phyloP scores from a whole-genome alignment of 345 rosid species.

The Moringa oleifera region DNA sequence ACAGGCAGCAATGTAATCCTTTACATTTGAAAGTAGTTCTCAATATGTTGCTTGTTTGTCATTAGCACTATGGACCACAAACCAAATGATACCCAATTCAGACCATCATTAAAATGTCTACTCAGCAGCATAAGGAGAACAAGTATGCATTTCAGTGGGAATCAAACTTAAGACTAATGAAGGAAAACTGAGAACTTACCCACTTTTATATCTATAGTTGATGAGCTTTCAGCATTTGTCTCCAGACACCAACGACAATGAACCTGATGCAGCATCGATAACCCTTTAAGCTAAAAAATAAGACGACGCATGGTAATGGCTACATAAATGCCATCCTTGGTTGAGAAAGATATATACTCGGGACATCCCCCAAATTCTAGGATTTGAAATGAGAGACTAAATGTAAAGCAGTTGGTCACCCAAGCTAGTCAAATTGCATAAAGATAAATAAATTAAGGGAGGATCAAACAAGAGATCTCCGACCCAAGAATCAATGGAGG shows the following conservation, averaged over 20 bases:
- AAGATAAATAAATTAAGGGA: no score
- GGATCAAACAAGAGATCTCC: not conserved
- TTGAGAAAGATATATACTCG: no score
- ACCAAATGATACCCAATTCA: no score
- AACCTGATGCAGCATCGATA: conserved; percentile 44
- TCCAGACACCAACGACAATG: conserved; percentile 82
- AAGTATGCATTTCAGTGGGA: not conserved
- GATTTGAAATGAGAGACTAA: not conserved
- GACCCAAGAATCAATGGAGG: not conserved
- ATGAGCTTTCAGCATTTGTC: conserved; percentile 54
- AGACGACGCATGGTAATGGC: no score
- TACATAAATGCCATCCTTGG: no score
- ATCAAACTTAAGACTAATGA: not conserved
- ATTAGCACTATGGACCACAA: no score
- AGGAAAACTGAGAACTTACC: conserved; percentile 44
- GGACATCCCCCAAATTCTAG: not conserved
- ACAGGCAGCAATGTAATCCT: no score
- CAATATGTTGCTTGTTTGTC: no score
- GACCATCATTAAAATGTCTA: not conserved
- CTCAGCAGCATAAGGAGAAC: not conserved
- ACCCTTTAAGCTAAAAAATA: no score
- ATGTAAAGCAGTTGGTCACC: no score
- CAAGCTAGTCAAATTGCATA: no score
- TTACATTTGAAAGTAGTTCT: no score
- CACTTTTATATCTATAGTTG: conserved; percentile 61